phyloP scores from a whole-genome alignment of 2,329 filamentous ascomycete species.

The Nemania sp. region DNA sequence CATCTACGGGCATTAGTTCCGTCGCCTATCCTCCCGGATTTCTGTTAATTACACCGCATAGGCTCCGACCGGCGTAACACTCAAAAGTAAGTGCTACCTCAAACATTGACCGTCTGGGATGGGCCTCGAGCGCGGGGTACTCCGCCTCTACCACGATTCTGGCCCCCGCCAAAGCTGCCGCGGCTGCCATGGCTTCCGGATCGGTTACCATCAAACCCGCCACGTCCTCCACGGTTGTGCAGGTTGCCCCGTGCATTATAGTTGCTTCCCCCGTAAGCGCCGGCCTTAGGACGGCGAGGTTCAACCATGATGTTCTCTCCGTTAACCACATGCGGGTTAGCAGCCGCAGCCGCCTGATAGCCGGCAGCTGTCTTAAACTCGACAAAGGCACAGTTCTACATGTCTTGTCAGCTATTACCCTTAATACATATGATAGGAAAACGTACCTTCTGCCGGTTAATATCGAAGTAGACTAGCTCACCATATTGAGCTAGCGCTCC shows the following conservation, averaged over 20 bases:
- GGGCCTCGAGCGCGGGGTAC: slow-evolving; percentile 70
- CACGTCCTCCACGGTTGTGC: slow-evolving; percentile 72
- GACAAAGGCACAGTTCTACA: slow-evolving; percentile 94
- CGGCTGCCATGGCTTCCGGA: slow-evolving; percentile 72
- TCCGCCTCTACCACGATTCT: slow-evolving; percentile 75
- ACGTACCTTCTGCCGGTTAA: slow-evolving; percentile 84
- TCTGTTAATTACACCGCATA: slow-evolving; percentile 14
- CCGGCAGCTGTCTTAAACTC: slow-evolving; percentile 86
- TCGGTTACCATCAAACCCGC: slow-evolving; percentile 71
- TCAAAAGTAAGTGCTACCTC: slow-evolving; percentile 36
- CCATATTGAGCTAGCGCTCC: slow-evolving; percentile 78
- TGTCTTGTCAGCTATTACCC: slow-evolving; percentile 44
- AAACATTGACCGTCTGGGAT: slow-evolving; percentile 66
- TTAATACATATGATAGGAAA: slow-evolving; percentile 9
- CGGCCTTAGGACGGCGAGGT: slow-evolving; percentile 83
- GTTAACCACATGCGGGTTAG: slow-evolving; percentile 87
- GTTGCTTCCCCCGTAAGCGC: slow-evolving; percentile 77
- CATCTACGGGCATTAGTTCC: slow-evolving; percentile 24
- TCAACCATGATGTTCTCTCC: slow-evolving; percentile 88
- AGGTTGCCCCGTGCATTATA: slow-evolving; percentile 71
- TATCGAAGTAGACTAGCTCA: slow-evolving; percentile 78
- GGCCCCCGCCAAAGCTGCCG: slow-evolving; percentile 76
- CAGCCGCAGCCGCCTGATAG: slow-evolving; percentile 83
- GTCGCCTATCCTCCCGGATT: slow-evolving; percentile 5
- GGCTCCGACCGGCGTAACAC: slow-evolving; percentile 20